These are phyloP conservation scores for Hypomontagnella monticulosa DNA, from an alignment of 495 filamentous ascomycete species.

Conservation along the genomic window DNA sequence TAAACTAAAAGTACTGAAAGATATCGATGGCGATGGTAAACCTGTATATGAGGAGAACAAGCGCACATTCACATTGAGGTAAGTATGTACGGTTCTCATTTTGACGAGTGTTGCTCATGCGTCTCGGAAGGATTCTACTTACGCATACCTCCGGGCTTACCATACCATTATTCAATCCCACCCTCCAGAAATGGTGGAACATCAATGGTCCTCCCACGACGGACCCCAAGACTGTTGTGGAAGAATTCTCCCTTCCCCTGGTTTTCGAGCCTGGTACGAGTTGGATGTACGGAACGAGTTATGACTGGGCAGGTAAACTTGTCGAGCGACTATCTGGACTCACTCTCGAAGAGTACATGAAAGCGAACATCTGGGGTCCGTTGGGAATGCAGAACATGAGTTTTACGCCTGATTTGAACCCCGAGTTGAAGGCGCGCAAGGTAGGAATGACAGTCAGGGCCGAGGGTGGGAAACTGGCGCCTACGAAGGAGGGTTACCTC, in stretches of 20 bases:
- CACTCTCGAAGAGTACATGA: conserved; percentile 45
- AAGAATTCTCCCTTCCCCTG: conserved; percentile 49
- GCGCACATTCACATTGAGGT: conserved; percentile 43
- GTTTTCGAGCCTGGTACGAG: conserved; percentile 47
- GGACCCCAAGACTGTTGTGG: conserved; percentile 34
- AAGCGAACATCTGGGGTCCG: conserved; percentile 34
- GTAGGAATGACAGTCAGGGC: conserved; percentile 29
- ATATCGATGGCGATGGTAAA: conserved; percentile 33
- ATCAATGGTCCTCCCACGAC: conserved; percentile 33
- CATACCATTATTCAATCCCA: conserved; percentile 23
- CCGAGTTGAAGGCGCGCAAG: conserved; percentile 45
- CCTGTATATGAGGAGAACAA: conserved; percentile 31
- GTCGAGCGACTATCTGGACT: conserved; percentile 42
- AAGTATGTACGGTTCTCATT: conserved; percentile 13
- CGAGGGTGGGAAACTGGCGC: conserved; percentile 29
- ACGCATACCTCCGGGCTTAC: conserved; percentile 38
- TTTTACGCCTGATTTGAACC: conserved; percentile 43
- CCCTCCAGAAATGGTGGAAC: conserved; percentile 32
- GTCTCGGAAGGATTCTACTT: conserved; percentile 32
- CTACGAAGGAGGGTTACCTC: conserved; percentile 37
- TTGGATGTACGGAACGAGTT: conserved; percentile 46
- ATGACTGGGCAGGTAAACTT: conserved; percentile 49
- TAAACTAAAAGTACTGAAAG: conserved; percentile 27
- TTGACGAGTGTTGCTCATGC: conserved; percentile 32
- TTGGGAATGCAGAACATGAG: conserved; percentile 41